phyloP scores from a whole-genome alignment of 2,329 filamentous ascomycete species.

The Penicillium palitans region DNA sequence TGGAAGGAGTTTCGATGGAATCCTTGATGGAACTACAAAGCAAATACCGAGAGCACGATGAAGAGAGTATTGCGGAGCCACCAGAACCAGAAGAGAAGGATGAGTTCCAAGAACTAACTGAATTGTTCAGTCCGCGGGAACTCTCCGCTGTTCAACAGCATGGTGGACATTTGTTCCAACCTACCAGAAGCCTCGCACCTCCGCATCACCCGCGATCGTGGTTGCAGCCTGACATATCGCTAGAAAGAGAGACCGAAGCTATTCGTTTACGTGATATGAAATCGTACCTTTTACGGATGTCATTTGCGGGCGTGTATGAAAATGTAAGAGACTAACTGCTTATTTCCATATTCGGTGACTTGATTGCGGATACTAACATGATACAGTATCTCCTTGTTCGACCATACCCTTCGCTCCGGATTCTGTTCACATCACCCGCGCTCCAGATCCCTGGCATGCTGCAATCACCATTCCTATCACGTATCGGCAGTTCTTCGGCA shows the following conservation, averaged over 20 bases:
- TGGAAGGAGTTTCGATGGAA: conserved; percentile 65
- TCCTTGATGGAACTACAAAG: conserved; percentile 55
- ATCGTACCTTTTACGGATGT: conserved; percentile 26
- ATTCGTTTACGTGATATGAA: conserved; percentile 44
- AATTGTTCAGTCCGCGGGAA: conserved; percentile 69
- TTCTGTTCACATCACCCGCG: conserved; percentile 68
- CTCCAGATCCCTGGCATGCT: conserved; percentile 68
- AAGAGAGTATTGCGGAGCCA: conserved; percentile 29
- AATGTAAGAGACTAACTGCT: conserved; percentile 47
- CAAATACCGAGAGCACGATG: conserved; percentile 30
- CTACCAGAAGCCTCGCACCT: conserved; percentile 7
- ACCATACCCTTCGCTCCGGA: conserved; percentile 64
- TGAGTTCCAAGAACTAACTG: conserved; percentile 65
- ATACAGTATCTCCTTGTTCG: conserved; percentile 47
- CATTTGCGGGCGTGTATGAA: conserved; percentile 54
- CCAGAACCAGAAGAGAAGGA: conserved; percentile 49
- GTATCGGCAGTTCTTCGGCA: conserved; percentile 50
- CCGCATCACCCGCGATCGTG: conserved; percentile 17
- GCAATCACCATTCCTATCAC: conserved; percentile 54
- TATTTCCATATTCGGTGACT: neutral
- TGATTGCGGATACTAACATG: neutral
- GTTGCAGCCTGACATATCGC: conserved; percentile 15
- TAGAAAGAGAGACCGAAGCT: conserved; percentile 26
- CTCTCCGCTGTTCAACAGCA: conserved; percentile 62
- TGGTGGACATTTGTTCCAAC: conserved; percentile 55